These are phyloP conservation scores for Podaxis mareebaensis DNA, from an alignment of 768 basidiomycete species.

Conservation along the genomic window DNA sequence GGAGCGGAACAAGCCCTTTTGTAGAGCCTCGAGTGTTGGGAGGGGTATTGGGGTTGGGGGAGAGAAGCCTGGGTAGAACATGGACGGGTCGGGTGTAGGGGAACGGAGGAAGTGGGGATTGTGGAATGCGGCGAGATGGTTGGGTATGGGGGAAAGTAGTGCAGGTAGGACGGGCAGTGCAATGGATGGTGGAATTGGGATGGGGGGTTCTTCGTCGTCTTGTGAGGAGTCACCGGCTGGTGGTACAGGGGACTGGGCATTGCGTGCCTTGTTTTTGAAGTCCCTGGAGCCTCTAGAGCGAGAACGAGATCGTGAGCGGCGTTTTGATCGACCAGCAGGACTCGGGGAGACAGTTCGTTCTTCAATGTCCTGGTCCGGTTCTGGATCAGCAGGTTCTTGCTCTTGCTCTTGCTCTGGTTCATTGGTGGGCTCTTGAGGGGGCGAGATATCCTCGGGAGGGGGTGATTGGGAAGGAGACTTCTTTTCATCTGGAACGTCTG, in stretches of 20 bases:
- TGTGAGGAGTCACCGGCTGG: slow-evolving; percentile 71
- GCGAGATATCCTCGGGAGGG: slow-evolving; percentile 19
- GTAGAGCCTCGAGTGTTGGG: slow-evolving; percentile 78
- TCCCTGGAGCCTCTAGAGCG: slow-evolving; percentile 78
- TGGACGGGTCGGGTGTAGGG: slow-evolving; percentile 53
- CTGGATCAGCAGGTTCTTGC: slow-evolving; percentile 20
- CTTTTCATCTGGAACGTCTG: slow-evolving; percentile 36
- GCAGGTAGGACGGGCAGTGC: slow-evolving; percentile 45
- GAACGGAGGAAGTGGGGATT: slow-evolving; percentile 48
- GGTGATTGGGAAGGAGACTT: slow-evolving; percentile 30
- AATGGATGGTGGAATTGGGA: slow-evolving; percentile 35
- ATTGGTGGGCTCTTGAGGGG: slow-evolving; percentile 12
- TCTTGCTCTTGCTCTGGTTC: slow-evolving; percentile 21
- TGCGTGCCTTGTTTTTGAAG: slow-evolving; percentile 60
- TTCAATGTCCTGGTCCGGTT: slow-evolving; percentile 29
- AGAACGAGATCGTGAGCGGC: slow-evolving; percentile 76
- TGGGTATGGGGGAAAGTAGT: slow-evolving; percentile 54
- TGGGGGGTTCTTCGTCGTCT: slow-evolving; percentile 49
- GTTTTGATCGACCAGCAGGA: slow-evolving; percentile 52
- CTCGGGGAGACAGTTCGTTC: slow-evolving; percentile 46
- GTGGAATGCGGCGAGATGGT: slow-evolving; percentile 44
- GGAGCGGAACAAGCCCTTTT: slow-evolving; percentile 80
- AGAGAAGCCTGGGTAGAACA: slow-evolving; percentile 66
- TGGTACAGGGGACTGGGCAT: slow-evolving; percentile 44
- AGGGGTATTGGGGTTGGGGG: slow-evolving; percentile 62